These are phyloP conservation scores for Apiotrichum laibachii DNA, from an alignment of 1,284 basidiomycete genomes.

Conservation along the genomic window DNA sequence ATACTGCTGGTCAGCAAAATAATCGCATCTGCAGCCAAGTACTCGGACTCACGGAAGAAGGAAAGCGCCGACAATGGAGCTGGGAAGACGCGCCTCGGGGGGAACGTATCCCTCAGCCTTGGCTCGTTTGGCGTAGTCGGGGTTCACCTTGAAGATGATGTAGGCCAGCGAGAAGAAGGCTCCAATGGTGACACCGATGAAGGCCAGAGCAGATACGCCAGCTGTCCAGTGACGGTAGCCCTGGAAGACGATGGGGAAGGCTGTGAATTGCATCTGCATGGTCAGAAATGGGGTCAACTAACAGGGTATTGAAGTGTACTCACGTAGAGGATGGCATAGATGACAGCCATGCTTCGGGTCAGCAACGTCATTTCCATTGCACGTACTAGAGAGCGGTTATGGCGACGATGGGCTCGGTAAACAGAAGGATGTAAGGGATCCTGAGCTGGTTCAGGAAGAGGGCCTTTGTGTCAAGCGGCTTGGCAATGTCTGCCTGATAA, in stretches of 20 bases:
- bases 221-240: slow-evolving; percentile 37
- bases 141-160: slow-evolving; percentile 51
- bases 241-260: slow-evolving; percentile 49
- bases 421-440: slow-evolving; percentile 51
- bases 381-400: slow-evolving; percentile 37
- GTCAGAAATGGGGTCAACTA: background rate
- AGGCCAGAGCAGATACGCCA: slow-evolving; percentile 62
- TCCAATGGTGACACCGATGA: slow-evolving; percentile 64
- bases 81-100: slow-evolving; percentile 59
- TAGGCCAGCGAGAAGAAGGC: slow-evolving; percentile 59
- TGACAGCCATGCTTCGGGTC: slow-evolving; percentile 36
- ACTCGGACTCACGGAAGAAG: slow-evolving; percentile 52
- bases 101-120: slow-evolving; percentile 24
- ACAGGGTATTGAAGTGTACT: slow-evolving; percentile 4
- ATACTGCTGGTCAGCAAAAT: background rate
- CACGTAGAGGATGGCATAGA: slow-evolving; percentile 48
- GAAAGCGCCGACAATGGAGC: slow-evolving; percentile 60
- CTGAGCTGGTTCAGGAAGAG: slow-evolving; percentile 48
- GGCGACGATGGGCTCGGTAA: slow-evolving; percentile 52
- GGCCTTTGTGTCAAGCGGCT: slow-evolving; percentile 34
- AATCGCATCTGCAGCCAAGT: no score
- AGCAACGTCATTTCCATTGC: background rate
- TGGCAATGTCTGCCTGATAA: slow-evolving; percentile 48
- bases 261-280: slow-evolving; percentile 40
- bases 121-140: slow-evolving; percentile 23